phyloP scores from a whole-genome alignment of 768 basidiomycete species.

The Holtermannia corniformis region DNA sequence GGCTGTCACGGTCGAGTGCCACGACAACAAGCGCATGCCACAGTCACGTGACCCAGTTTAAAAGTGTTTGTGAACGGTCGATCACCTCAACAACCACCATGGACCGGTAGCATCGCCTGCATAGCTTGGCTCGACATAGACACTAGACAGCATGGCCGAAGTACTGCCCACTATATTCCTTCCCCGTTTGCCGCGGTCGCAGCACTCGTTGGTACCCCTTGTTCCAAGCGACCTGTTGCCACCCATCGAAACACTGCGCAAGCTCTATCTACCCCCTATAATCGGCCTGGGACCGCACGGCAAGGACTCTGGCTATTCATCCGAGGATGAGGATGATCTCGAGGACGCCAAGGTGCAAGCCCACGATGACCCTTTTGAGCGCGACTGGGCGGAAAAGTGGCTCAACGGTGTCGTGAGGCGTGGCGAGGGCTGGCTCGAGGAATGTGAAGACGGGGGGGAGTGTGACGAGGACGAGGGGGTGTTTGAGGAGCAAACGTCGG shows the following conservation, averaged over 20 bases:
- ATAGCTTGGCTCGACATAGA: too few species aligned
- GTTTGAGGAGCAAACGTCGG: not conserved
- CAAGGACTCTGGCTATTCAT: constrained; percentile 1
- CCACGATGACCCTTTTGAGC: constrained; percentile 36
- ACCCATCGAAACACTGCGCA: constrained; percentile 23
- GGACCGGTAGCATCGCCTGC: too few species aligned
- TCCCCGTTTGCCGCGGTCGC: constrained; percentile 29
- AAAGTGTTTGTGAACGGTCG: too few species aligned
- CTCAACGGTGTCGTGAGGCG: constrained; percentile 30
- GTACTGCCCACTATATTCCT: constrained; percentile 31
- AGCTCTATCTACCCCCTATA: constrained; percentile 33
- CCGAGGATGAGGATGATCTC: constrained; percentile 1
- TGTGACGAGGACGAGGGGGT: constrained; percentile 11
- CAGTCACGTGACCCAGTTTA: too few species aligned
- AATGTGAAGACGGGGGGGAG: constrained; percentile 20
- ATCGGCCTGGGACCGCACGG: constrained; percentile 12
- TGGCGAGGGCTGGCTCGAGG: constrained; percentile 32
- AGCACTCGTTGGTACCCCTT: constrained; percentile 25
- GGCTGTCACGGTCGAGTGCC: too few species aligned
- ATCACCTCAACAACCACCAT: too few species aligned
- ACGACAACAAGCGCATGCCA: too few species aligned
- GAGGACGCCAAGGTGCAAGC: constrained; percentile 4
- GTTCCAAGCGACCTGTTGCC: constrained; percentile 11
- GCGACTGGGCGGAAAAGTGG: constrained; percentile 41
- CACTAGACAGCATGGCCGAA: not conserved